Base-by-base conservation (phyloP, 164 flowering plant species). In the Chloranthus sessilifolius region DNA sequence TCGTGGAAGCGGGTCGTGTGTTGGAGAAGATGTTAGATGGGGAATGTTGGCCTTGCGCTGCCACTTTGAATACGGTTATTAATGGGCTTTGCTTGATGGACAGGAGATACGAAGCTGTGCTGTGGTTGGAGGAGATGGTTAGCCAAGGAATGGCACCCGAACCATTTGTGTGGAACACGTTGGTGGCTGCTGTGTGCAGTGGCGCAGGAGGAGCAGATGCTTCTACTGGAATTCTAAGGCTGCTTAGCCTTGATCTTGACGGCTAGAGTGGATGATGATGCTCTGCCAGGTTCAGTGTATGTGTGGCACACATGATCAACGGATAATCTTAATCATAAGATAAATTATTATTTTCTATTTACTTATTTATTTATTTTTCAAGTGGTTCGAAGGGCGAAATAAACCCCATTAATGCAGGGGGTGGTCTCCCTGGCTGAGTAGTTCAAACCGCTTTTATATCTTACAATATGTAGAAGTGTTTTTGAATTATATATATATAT, bases 121-220 rank as follows among this genome's bases (percentile, higher is more conserved):
- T 83, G 66, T 85, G 88, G 89, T 60, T 85, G 56, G 95, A 89
- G 56, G 95, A 89, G 77, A 89, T 86, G 95, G 56, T 86, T 14
- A 73, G 81, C 58, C 74, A 70, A 34, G 88, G 72, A 15, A 76
- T 55, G 53, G 47, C 59, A 19, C 95, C 95, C 0, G 72, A 74
- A 14, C 12, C 31, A 51, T 69, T 53, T 41, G 63, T 73, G 1
- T 88, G 92, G 96, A 50, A 55, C 16, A 66, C 80, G 7, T 58
- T 84, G 64, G 75, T 71, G 7, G 47, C 65, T 38, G 74, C 78
- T 44, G 51, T 74, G 17, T 74, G 74, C 45, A 41, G 56, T 34
- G 62, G 62, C 16, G 46, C 9, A 42, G 54, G 7, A 20, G 61
- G 40, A 9, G 56, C 20, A 2, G 47, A 21, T 48, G 22, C 9